These are phyloP conservation scores for Tylopilus sp. DNA, from an alignment of 1,284 basidiomycete species.

Conservation along the genomic window DNA sequence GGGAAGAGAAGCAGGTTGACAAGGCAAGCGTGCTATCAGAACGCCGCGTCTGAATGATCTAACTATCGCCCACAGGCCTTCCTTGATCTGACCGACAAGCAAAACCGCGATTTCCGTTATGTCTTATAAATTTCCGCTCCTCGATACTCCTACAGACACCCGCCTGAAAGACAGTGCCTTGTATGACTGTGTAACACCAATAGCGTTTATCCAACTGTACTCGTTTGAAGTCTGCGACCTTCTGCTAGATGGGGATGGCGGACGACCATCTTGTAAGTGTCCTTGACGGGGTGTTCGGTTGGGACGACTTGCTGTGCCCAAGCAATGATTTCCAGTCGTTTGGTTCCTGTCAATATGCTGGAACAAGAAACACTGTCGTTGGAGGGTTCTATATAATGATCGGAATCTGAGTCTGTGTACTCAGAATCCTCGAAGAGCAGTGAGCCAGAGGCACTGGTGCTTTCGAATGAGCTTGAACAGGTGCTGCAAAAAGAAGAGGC, in stretches of 20 bases:
- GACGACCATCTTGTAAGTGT: constrained; percentile 23
- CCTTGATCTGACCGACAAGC: constrained; percentile 63
- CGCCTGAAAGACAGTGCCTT: constrained; percentile 1
- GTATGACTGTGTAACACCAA: constrained; percentile 11
- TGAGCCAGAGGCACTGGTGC: constrained; percentile 7
- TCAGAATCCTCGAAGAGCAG: constrained; percentile 4
- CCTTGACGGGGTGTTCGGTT: constrained; percentile 25
- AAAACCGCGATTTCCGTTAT: constrained; percentile 60
- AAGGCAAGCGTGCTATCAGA: constrained; percentile 40
- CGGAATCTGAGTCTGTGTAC: neutral
- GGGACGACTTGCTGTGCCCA: constrained; percentile 21
- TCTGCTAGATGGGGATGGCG: constrained; percentile 1
- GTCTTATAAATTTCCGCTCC: constrained; percentile 34
- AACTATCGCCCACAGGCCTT: constrained; percentile 41
- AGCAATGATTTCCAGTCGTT: constrained; percentile 14
- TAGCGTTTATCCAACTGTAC: constrained; percentile 11
- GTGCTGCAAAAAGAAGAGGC: constrained; percentile 26
- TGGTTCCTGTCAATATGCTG: constrained; percentile 11
- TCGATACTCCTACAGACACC: neutral
- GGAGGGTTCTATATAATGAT: constrained; percentile 8
- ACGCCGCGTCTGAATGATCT: constrained; percentile 4
- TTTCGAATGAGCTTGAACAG: constrained; percentile 16
- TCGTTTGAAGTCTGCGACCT: neutral
- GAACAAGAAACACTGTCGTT: neutral
- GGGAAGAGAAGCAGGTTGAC: constrained; percentile 53